Conservation (phyloP, 805 yeast species). For the Zygotorulaspora danielsina region DNA sequence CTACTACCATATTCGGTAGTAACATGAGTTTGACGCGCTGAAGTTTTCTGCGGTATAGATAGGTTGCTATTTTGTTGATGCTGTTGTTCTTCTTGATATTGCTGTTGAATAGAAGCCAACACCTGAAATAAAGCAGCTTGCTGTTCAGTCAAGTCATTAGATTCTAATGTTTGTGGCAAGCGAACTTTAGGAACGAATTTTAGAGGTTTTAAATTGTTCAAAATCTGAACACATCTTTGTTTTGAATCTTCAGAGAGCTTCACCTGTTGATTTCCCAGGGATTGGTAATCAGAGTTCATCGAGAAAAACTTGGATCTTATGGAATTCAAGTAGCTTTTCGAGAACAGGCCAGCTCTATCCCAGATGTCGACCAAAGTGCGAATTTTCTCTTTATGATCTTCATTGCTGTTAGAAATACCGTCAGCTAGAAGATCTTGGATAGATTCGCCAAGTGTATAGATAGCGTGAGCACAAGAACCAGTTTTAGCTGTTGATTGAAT, state of each 20-base stretch:
- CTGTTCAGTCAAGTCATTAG: slow-evolving; percentile 34
- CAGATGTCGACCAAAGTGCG: slow-evolving; percentile 86
- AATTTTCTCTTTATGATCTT: slow-evolving; percentile 66
- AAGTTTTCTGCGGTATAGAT: slow-evolving; percentile 10
- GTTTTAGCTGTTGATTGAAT: slow-evolving; percentile 50
- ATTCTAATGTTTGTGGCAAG: slow-evolving; percentile 22
- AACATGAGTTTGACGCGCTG: slow-evolving; percentile 15
- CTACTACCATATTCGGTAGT: slow-evolving; percentile 34
- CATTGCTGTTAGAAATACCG: slow-evolving; percentile 51
- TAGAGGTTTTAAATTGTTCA: slow-evolving; percentile 23
- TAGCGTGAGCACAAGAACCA: slow-evolving; percentile 74
- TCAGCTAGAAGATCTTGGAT: slow-evolving; percentile 62
- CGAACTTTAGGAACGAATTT: slow-evolving; percentile 20
- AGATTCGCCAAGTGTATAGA: slow-evolving; percentile 57
- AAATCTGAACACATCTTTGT: slow-evolving; percentile 30
- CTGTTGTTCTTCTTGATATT: slow-evolving; percentile 19
- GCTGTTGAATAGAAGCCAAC: slow-evolving; percentile 35
- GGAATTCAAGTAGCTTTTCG: slow-evolving; percentile 47
- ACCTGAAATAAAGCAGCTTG: slow-evolving; percentile 42
- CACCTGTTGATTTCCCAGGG: slow-evolving; percentile 56
- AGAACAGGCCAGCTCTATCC: slow-evolving; percentile 80
- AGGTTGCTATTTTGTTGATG: slow-evolving; percentile 8
- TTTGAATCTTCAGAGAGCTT: slow-evolving; percentile 45
- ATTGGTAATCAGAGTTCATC: slow-evolving; percentile 31
- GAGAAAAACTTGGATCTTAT: slow-evolving; percentile 56